phyloP scores from a whole-genome alignment of 192 early-diverging fungal genomes.

The Obelidium mucronatum region DNA sequence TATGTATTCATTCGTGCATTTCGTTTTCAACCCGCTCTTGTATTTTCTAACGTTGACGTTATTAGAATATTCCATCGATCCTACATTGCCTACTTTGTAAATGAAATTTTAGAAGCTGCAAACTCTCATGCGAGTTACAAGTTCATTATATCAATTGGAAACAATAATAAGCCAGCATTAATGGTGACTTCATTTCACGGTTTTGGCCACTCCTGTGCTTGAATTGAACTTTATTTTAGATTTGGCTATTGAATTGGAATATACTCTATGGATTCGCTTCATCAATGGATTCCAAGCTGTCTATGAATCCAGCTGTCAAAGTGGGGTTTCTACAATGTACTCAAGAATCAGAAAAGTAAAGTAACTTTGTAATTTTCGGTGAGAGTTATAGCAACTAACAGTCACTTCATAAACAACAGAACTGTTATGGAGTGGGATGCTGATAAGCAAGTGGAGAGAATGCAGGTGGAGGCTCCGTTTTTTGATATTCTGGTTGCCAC shows the following conservation, averaged over 20 bases:
- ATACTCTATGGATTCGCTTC: slow-evolving; percentile 1
- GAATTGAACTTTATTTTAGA: not conserved
- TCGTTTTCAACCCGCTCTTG: too few species aligned
- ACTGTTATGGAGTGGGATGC: slow-evolving; percentile 20
- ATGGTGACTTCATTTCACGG: slow-evolving; percentile 37
- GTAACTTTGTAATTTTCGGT: too few species aligned
- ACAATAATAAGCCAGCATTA: slow-evolving; percentile 18
- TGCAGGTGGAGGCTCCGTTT: slow-evolving; percentile 18
- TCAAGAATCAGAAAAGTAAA: too few species aligned
- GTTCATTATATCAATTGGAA: slow-evolving; percentile 30
- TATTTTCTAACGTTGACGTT: too few species aligned
- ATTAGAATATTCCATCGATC: slow-evolving; percentile 14
- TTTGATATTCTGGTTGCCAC: not conserved
- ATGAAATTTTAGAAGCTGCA: slow-evolving; percentile 46
- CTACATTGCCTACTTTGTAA: slow-evolving; percentile 37
- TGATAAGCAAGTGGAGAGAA: slow-evolving; percentile 32
- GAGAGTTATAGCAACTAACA: too few species aligned
- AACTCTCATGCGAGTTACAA: slow-evolving; percentile 48
- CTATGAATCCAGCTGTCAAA: slow-evolving; percentile 4
- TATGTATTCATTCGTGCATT: too few species aligned
- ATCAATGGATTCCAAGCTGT: not conserved
- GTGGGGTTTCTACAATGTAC: slow-evolving; percentile 10
- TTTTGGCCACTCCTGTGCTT: too few species aligned
- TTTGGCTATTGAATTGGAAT: slow-evolving; percentile 50
- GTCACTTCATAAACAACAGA: not conserved